phyloP scores from a whole-genome alignment of 495 filamentous ascomycete genomes.

The Xylaria castorea region DNA sequence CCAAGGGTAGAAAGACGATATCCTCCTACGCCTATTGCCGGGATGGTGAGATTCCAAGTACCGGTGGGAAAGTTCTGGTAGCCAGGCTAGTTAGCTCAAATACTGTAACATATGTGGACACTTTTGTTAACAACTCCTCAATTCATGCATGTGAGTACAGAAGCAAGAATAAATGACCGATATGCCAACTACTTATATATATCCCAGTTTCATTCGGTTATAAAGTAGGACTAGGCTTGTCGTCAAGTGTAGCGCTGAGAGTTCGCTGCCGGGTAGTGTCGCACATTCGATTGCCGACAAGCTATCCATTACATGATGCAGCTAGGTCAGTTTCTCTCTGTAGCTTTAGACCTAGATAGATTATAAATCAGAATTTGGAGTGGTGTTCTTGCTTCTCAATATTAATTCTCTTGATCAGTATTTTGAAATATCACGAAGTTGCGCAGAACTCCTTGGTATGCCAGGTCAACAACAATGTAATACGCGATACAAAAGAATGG shows the following conservation, averaged over 20 bases:
- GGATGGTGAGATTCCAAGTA: not conserved
- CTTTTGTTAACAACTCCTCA: not conserved
- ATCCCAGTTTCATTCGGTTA: not conserved
- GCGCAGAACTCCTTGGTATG: not conserved
- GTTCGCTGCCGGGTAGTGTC: slow-evolving; percentile 4
- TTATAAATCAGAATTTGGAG: not conserved
- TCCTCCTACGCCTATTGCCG: not conserved
- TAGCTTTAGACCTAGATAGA: not conserved
- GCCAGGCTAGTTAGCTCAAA: not conserved
- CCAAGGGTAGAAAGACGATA: not conserved
- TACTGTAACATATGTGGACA: not conserved
- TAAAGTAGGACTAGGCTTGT: too few species aligned
- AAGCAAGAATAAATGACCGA: not conserved
- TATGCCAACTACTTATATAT: not conserved
- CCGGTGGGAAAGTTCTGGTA: not conserved
- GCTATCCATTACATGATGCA: not conserved
- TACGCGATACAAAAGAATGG: not conserved
- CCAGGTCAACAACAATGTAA: not conserved
- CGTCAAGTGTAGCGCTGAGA: not conserved
- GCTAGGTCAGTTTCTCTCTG: not conserved
- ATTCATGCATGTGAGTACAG: not conserved
- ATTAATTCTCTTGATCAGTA: not conserved
- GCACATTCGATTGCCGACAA: not conserved
- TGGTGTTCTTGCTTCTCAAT: not conserved
- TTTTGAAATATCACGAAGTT: not conserved